phyloP scores from a whole-genome alignment of 768 basidiomycete species.

The Baorangia bicolor region DNA sequence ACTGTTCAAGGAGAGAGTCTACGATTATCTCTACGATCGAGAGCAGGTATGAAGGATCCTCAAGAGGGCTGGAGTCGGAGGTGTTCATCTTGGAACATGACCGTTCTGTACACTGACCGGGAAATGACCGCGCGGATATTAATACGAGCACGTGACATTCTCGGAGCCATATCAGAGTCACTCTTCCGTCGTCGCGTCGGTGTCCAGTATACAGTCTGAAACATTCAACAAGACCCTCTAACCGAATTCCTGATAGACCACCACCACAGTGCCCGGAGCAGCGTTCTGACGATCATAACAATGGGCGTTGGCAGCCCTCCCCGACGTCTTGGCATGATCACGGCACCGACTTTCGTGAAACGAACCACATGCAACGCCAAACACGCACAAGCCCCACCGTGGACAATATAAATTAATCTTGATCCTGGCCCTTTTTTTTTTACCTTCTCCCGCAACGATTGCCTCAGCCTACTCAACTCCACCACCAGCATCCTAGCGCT shows the following conservation, averaged over 20 bases:
- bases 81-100: background rate
- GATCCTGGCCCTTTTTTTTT: too few species aligned
- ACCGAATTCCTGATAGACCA: background rate
- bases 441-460: background rate
- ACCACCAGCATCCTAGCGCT: constrained; percentile 2
- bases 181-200: too few species aligned
- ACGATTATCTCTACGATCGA: constrained; percentile 48
- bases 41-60: constrained; percentile 31
- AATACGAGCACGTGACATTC: background rate
- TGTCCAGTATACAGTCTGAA: too few species aligned
- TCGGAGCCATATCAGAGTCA: too few species aligned
- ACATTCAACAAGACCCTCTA: background rate
- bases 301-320: background rate
- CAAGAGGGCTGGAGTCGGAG: background rate
- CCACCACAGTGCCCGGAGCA: background rate
- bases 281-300: background rate
- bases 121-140: too few species aligned
- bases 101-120: too few species aligned
- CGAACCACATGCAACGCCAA: constrained; percentile 15
- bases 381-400: constrained; percentile 21
- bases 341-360: constrained; percentile 1
- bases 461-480: background rate
- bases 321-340: background rate
- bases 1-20: constrained; percentile 42
- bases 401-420: constrained; percentile 17